A percentile compares a stretch with the other conserved stretches of the same genome.
Conservation (phyloP, 441 rosid genomes). For the Populus hybrid region DNA sequence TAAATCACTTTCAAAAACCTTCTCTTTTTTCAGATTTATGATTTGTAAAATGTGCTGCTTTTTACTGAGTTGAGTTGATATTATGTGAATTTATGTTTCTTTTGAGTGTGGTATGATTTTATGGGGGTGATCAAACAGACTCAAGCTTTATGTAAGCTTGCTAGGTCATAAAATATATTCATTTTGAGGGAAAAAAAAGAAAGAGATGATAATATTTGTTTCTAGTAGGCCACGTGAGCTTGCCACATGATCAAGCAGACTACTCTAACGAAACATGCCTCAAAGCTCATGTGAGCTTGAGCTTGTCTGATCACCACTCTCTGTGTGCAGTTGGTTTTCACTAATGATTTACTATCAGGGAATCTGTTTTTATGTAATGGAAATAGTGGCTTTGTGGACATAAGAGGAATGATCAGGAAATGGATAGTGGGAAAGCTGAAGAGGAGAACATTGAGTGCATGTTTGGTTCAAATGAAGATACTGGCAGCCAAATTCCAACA, state of each 20-base stretch:
- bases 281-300: conserved; percentile 12
- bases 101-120: neutral
- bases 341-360: conserved; percentile 74
- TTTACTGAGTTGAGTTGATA: conserved; percentile 10
- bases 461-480: conserved; percentile 60
- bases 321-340: conserved; percentile 60
- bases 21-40: neutral
- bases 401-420: conserved; percentile 42
- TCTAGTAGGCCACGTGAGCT: no score
- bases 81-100: neutral
- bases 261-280: neutral
- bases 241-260: no score
- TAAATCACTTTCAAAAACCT: neutral
- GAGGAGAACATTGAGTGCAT: conserved; percentile 42
- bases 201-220: neutral
- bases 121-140: conserved; percentile 14
- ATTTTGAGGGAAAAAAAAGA: neutral
- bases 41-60: neutral
- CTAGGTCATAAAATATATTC: neutral
- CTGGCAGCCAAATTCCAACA: conserved; percentile 52
- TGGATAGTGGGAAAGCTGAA: conserved; percentile 35
- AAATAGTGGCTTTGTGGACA: conserved; percentile 77
- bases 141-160: conserved; percentile 10
- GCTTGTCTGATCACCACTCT: conserved; percentile 33
- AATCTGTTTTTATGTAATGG: conserved; percentile 66